These are phyloP conservation scores for Metrosideros polymorpha DNA, from an alignment of 441 rosid genomes.

Conservation along the genomic window DNA sequence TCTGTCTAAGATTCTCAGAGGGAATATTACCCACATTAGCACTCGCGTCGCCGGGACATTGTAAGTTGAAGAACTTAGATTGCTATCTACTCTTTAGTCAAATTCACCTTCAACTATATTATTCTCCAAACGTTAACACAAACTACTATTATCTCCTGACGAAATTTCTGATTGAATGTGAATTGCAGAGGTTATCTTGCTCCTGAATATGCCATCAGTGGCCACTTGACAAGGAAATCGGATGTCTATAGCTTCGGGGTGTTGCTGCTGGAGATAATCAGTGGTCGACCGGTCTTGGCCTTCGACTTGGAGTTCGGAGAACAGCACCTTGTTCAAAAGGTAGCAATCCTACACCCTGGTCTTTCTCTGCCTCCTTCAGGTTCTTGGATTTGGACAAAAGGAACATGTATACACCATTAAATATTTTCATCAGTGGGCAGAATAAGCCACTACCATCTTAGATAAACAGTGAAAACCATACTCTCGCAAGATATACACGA, in stretches of 20 bases:
- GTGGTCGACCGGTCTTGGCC: slow-evolving; percentile 13
- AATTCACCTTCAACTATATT: background rate
- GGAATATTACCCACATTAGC: slow-evolving; percentile 31
- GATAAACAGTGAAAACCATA: background rate
- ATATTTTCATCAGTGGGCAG: background rate
- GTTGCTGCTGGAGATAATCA: slow-evolving; percentile 26
- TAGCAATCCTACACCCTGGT: background rate
- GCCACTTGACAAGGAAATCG: slow-evolving; percentile 30
- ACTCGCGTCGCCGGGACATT: slow-evolving; percentile 56
- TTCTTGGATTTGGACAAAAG: background rate
- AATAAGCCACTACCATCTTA: background rate
- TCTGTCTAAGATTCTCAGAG: slow-evolving; percentile 31
- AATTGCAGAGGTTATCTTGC: slow-evolving; percentile 39
- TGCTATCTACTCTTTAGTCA: background rate
- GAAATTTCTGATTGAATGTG: slow-evolving; percentile 3
- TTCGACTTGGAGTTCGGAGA: slow-evolving; percentile 38
- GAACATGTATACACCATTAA: background rate
- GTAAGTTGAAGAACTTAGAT: slow-evolving; percentile 12
- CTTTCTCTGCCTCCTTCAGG: background rate
- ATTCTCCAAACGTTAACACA: background rate
- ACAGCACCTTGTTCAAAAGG: slow-evolving; percentile 48
- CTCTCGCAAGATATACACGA: background rate
- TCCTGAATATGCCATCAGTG: slow-evolving; percentile 37
- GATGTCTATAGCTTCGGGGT: slow-evolving; percentile 40
- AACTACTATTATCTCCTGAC: background rate